phyloP scores from a whole-genome alignment of 1,284 basidiomycete genomes.

The Sanghuangporus weigelae region DNA sequence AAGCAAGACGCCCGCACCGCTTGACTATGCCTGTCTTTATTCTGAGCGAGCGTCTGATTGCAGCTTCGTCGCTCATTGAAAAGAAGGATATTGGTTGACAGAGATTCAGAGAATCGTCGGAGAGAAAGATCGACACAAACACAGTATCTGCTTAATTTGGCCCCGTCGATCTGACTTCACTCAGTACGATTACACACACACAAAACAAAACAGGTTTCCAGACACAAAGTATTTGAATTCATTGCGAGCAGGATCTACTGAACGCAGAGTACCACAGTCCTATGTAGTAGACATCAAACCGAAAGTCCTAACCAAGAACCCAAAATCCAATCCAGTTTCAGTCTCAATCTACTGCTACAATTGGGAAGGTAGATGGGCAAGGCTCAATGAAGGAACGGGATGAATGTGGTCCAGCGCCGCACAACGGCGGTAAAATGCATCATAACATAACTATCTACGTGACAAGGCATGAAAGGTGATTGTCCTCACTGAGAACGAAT shows the following conservation, averaged over 20 bases:
- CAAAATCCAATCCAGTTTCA: neutral
- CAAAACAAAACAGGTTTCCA: neutral
- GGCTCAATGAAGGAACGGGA: neutral
- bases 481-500: neutral
- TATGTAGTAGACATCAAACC: neutral
- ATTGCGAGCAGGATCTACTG: slow-evolving; percentile 1
- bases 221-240: slow-evolving; percentile 2
- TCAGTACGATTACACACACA: too few species aligned
- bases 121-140: too few species aligned
- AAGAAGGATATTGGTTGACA: neutral
- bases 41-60: slow-evolving; percentile 63
- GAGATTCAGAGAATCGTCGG: too few species aligned
- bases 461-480: neutral
- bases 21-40: slow-evolving; percentile 74
- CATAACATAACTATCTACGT: slow-evolving; percentile 1
- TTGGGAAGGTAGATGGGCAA: neutral
- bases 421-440: neutral
- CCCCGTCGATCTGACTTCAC: too few species aligned
- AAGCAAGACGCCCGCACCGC: slow-evolving; percentile 44
- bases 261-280: neutral
- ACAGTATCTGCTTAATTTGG: too few species aligned
- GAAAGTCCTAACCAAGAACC: neutral
- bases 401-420: slow-evolving; percentile 2
- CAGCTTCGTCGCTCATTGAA: slow-evolving; percentile 42
- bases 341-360: neutral